Evolutionary conservation across 1,139 yeast genomes (phyloP), one percentile per base, ranked within the genome.

Genomic region (Yamadazyma dendronema): DNA sequence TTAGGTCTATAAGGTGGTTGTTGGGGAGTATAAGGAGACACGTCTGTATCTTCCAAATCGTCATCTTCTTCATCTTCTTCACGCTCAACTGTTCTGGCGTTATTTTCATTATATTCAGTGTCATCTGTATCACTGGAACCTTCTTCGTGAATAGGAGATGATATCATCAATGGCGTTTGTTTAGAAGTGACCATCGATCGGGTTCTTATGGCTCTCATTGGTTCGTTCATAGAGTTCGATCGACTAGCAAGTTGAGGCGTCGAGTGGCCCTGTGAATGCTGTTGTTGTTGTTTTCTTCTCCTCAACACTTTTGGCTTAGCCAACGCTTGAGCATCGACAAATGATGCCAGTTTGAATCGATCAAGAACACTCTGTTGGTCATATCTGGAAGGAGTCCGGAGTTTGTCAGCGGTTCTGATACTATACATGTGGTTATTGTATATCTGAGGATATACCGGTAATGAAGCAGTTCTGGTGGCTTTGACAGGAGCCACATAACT

Each of bases 381-480:
- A 47, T 67, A 68, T 35, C 60, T 61, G 13, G 74, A 61, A 4
- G 71, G 57, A 5, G 58, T 55, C 37, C 61, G 77, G 39, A 61
- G 48, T 39, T 64, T 66, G 47, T 71, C 76, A 28, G 73, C 73
- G 39, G 61, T 65, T 54, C 68, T 65, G 35, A 70, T 67, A 38
- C 59, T 67, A 42, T 60, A 67, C 47, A 69, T 65, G 37, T 65
- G 65, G 44, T 61, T 72, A 42, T 61, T 64, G 13, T 63, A 70
- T 4, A 67, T 65, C 36, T 65, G 67, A 33, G 62, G 71, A 62
- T 77, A 79, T 2, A 72, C 70, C 3, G 85, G 85, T 35, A 80
- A 59, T 0, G 85, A 80, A 46, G 77, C 79, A 1, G 86, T 80
- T 52, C 86, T 66, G n/a, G 76, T 72, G 7, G 86, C 86, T 56